Evolutionary conservation across 192 early-diverging fungal species (phyloP).

Genomic region (Backusella westeae): DNA sequence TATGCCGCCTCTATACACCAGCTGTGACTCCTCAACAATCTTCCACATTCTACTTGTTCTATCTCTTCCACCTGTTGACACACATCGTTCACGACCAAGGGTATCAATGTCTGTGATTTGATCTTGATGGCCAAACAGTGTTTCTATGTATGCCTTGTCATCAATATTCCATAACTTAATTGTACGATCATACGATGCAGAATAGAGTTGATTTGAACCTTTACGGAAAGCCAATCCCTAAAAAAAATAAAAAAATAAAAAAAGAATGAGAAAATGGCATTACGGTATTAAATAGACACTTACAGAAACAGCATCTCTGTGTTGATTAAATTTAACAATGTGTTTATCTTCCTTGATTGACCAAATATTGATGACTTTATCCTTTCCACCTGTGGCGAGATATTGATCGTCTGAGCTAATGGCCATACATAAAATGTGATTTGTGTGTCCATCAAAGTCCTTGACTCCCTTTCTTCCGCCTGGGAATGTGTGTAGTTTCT

Average conservation of each 20-base stretch:
- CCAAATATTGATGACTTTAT: constrained; percentile 93
- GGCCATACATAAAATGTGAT: constrained; percentile 72
- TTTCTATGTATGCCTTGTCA: constrained; percentile 90
- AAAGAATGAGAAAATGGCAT: no score
- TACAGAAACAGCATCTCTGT: constrained; percentile 87
- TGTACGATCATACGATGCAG: constrained; percentile 85
- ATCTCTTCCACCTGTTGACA: constrained; percentile 89
- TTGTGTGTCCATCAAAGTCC: constrained; percentile 67
- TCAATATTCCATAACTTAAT: constrained; percentile 98
- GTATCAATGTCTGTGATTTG: constrained; percentile 76
- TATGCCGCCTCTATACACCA: constrained; percentile 85
- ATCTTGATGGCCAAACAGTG: constrained; percentile 98
- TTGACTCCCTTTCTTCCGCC: constrained; percentile 73
- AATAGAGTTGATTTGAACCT: constrained; percentile 82
- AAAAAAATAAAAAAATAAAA: no score
- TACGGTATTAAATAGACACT: not conserved
- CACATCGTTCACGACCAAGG: constrained; percentile 84
- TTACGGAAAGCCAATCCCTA: constrained; percentile 83
- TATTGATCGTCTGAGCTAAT: constrained; percentile 66
- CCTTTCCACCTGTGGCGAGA: constrained; percentile 83
- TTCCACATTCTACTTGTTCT: constrained; percentile 92
- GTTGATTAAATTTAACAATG: constrained; percentile 78
- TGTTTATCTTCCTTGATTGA: constrained; percentile 73
- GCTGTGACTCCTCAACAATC: constrained; percentile 89
- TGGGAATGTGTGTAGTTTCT: constrained; percentile 62